Conservation (phyloP, 345 rosid genomes). For the Gossypium stocksii region DNA sequence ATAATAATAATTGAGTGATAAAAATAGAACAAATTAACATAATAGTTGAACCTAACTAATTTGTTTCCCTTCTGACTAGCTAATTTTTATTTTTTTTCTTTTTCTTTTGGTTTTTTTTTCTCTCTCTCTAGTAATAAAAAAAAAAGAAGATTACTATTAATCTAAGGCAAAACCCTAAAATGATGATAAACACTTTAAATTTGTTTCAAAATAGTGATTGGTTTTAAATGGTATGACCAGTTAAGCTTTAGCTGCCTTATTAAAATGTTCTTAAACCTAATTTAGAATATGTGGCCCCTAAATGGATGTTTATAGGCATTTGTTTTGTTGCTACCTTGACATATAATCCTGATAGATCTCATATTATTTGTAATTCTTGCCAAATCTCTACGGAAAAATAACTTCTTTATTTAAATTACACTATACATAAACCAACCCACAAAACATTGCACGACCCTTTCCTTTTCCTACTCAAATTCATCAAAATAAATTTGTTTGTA, state of each 20-base stretch:
- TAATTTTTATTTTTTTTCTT: no score
- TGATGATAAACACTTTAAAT: slow-evolving; percentile 28
- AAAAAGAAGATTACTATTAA: background rate
- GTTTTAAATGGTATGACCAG: slow-evolving; percentile 43
- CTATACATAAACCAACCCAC: no score
- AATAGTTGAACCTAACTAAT: no score
- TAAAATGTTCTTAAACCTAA: slow-evolving; percentile 6
- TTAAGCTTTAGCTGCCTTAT: slow-evolving; percentile 26
- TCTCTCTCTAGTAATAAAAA: no score
- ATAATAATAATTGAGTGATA: no score
- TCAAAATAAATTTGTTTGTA: background rate
- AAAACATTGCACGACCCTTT: background rate
- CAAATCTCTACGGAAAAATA: slow-evolving; percentile 22
- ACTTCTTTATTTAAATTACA: background rate
- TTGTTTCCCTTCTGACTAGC: no score
- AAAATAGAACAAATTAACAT: no score
- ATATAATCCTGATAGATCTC: slow-evolving; percentile 32
- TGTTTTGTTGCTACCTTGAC: slow-evolving; percentile 30
- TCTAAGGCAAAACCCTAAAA: slow-evolving; percentile 28
- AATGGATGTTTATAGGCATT: slow-evolving; percentile 18
- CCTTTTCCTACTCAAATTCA: background rate
- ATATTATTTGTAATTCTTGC: slow-evolving; percentile 10
- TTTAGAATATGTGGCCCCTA: slow-evolving; percentile 20
- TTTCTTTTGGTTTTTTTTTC: background rate
- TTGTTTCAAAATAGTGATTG: slow-evolving; percentile 33